Percentiles rank a stretch among this genome's conserved stretches.
phyloP scores from a whole-genome alignment of 495 filamentous ascomycete genomes.

The Penicillium coffeae region DNA sequence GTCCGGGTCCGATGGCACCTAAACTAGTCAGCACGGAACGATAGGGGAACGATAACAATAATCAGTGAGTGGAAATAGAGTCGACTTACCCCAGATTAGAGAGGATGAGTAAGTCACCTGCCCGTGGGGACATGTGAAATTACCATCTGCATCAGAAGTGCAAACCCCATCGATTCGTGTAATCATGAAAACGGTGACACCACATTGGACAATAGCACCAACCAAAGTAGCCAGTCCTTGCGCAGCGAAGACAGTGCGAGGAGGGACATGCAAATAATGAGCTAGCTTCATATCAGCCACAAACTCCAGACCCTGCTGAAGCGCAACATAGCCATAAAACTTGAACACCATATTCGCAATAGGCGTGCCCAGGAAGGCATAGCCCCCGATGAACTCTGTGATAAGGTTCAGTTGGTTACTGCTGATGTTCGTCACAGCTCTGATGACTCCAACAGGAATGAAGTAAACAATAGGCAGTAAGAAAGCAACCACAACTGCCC shows the following conservation, averaged over 20 bases:
- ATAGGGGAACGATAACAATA: neutral
- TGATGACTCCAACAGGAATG: slow-evolving; percentile 48
- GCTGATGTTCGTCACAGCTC: slow-evolving; percentile 64
- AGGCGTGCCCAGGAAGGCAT: slow-evolving; percentile 64
- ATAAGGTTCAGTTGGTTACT: slow-evolving; percentile 63
- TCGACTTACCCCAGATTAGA: slow-evolving; percentile 59
- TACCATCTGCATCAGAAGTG: slow-evolving; percentile 53
- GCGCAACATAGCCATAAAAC: slow-evolving; percentile 69
- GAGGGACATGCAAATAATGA: slow-evolving; percentile 74
- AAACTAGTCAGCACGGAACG: slow-evolving; percentile 1
- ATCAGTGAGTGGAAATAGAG: neutral
- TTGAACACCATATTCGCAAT: slow-evolving; percentile 73
- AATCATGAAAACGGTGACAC: slow-evolving; percentile 63
- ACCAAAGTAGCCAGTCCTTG: slow-evolving; percentile 64
- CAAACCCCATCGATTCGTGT: slow-evolving; percentile 59
- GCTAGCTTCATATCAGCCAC: slow-evolving; percentile 75
- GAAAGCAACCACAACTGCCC: slow-evolving; percentile 63
- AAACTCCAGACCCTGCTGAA: slow-evolving; percentile 52
- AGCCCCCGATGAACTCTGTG: slow-evolving; percentile 69
- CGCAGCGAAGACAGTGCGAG: slow-evolving; percentile 62
- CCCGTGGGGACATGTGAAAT: slow-evolving; percentile 66
- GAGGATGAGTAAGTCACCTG: slow-evolving; percentile 66
- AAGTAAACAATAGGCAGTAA: slow-evolving; percentile 40
- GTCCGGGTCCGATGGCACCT: slow-evolving; percentile 58
- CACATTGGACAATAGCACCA: slow-evolving; percentile 63